Evolutionary conservation across 192 early-diverging fungal genomes (phyloP), one percentile per base, ranked within the genome.

Genomic region (Entophlyctis luteolus): DNA sequence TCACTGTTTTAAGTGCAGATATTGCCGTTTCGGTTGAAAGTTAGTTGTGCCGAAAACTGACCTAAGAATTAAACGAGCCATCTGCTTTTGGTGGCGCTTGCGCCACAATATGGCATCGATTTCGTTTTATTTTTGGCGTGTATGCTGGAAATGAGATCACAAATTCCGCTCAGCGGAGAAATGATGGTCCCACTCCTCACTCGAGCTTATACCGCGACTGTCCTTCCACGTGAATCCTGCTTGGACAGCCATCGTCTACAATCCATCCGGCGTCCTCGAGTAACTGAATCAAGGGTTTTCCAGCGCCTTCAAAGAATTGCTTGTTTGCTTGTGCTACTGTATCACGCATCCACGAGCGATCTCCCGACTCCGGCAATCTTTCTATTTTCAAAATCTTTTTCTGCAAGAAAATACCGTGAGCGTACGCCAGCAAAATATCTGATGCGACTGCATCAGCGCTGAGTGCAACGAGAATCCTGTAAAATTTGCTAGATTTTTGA

Each of bases 321-420:
- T 42, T 50, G 18, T 16, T 20, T 23, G 31, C 20, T 16, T 35
- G 25, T 35, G n/a, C 33, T 1, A 63, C 48, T 12, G 50, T 50
- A 12, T 12, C 18, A n/a, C 33, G 20, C 10, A 32, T 2, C 33
- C 62, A 22, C 6, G 10, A 45, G 8, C 10, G 14, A 33, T 63
- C 33, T 20, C 34, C 6, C 20, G 35, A 20, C 0, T 50, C 29
- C 33, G 39, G 8, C n/a, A 12, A 12, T 42, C 39, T 48, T 16
- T 28, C 1, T 27, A 14, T 36, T 22, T 4, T 20, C 37, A 66
- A 20, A 12, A 66, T 4, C 14, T 20, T 28, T 4, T 31, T n/a
- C 36, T 66, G 63, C 33, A 66, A 37, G 36, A 66, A 4, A 6
- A 66, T 27, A 12, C 34, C 34, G 34, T 66, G 63, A 28, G 32